Evolutionary conservation across 768 basidiomycete species (phyloP), one percentile per base, ranked within the genome.

Genomic region (Lanmaoa rubissima): DNA sequence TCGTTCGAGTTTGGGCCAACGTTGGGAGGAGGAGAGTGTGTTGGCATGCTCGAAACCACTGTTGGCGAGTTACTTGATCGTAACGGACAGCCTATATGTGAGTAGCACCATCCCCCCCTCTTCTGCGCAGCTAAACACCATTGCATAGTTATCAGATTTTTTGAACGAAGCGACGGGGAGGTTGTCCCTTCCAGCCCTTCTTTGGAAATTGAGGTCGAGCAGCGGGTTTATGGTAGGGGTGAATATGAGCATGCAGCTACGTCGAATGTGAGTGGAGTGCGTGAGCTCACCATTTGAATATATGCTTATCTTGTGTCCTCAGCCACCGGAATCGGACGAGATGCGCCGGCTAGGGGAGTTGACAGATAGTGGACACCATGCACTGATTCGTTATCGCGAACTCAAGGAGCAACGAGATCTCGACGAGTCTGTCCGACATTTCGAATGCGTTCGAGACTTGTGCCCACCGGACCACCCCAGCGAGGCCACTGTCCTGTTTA

Each of bases 401-500:
- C 35, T 19, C 24, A 16, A 21, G 36, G 12, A 55, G 5, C 17
- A 42, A 24, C 39, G 10, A 32, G 53, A 62, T 52, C 51, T 71
- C 35, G 52, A 68, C 10, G 52, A 65, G 36, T 61, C 67, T n/a
- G 64, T 71, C 32, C 13, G 6, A 17, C 32, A 46, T 6, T 48
- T 63, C 26, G 48, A 53, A 21, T 35, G 51, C 16, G 68, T 57
- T 28, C 58, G 60, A n/a, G 54, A 43, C 2, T 32, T 57, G 13
- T 59, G 52, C 13, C 59, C 65, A 17, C 5, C 14, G 3, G 14
- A 31, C 24, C 58, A 71, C 54, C 57, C 63, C 26, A 36, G 45
- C 48, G 61, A 58, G 11, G 21, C 48, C 8, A 49, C 38, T 2
- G 41, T 55, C 7, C 53, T 66, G 34, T 52, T 43, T 16, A 61